Conservation (phyloP, 139 green algal genomes). For the Coccomyxa sp. region DNA sequence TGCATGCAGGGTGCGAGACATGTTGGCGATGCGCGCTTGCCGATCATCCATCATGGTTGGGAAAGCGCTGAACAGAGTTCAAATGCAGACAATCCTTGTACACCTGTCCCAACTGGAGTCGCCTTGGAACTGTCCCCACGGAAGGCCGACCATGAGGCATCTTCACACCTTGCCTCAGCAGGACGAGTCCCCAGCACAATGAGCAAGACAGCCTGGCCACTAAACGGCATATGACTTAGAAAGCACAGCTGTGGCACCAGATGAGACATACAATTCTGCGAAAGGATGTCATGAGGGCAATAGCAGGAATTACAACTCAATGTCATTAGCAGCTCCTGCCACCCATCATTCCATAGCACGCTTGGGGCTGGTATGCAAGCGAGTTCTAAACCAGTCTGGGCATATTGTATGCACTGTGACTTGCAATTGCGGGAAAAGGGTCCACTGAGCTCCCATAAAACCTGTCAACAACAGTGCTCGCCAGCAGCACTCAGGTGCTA, state of each 20-base stretch:
- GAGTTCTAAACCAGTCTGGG: too few relatives aligned
- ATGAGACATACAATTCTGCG: background rate
- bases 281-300: background rate
- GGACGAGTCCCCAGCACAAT: background rate
- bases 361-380: too few relatives aligned
- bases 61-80: slow-evolving; percentile 44
- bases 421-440: too few relatives aligned
- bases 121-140: slow-evolving; percentile 98
- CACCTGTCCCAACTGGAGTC: slow-evolving; percentile 69
- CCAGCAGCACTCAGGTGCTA: too few relatives aligned
- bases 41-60: slow-evolving; percentile 96
- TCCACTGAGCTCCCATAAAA: too few relatives aligned
- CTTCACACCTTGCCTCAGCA: background rate
- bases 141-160: slow-evolving; percentile 88
- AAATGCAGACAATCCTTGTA: slow-evolving; percentile 70
- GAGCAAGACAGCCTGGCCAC: background rate
- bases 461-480: too few relatives aligned
- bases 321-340: too few relatives aligned
- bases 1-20: slow-evolving; percentile 68
- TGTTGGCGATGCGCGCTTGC: slow-evolving; percentile 92
- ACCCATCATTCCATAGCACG: too few relatives aligned
- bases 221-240: background rate
- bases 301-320: background rate
- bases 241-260: too few relatives aligned
- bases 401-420: too few relatives aligned